Evolutionary conservation across 805 yeast species (phyloP), one percentile per base, ranked within the genome.

Genomic region (Ascoidea rubescens): DNA sequence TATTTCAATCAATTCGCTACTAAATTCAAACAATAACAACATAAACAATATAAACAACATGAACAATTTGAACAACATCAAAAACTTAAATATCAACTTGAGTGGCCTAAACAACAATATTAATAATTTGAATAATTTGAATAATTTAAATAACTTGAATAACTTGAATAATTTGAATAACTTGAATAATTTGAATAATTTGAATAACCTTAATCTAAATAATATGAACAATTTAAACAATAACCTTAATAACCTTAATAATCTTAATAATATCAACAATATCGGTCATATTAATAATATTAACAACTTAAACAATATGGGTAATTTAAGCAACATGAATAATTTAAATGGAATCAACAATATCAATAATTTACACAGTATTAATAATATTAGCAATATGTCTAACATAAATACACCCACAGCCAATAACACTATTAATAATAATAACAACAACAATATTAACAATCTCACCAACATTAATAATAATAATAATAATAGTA

Each of bases 321-420:
- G 43, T 10, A 37, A 37, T 37, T 10, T 37, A 37, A 37, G 14
- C 14, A 37, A 37, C 14, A 37, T 37, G 43, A 37, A 37, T 37
- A 37, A 37, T 37, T 37, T 37, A 37, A 30, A 47, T 56, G 50
- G 42, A 58, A 55, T 44, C 57, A 55, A 46, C 59, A 57, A 30
- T 57, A 53, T 31, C 57, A 59, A 49, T 58, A 54, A 50, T 58
- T 52, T 46, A 10, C 55, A 43, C 59, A 58, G 54, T 57, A 55
- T 47, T 65, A 62, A 42, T 56, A 60, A 21, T 56, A 14, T 21
- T 21, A 21, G 3, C 28, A 21, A 21, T 3, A 21, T 21, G 3
- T 21, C 28, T 21, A 21, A 21, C 28, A 21, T 21, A 14, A 30
- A 47, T 56, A 50, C 37, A 58, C 54, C 42, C 57, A 55, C 44